Evolutionary conservation across 352 stramenopile genomes (phyloP).

Genomic region (Pythium plurisporium): DNA sequence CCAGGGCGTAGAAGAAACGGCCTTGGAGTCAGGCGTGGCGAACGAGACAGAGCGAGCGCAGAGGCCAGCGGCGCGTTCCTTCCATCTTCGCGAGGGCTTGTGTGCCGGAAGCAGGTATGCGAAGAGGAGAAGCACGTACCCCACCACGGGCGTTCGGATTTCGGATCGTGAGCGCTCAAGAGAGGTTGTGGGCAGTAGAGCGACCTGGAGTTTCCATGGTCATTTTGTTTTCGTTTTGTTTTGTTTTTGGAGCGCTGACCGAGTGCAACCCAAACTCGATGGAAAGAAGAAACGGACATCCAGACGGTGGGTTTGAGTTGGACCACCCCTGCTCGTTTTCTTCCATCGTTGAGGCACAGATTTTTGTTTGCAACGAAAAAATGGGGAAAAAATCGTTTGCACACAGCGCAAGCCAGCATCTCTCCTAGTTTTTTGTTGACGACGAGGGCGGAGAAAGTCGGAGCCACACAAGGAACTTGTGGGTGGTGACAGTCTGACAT

Average conservation of each 20-base stretch:
- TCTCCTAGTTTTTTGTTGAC: background rate
- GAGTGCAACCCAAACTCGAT: background rate
- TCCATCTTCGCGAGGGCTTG: constrained; percentile 6
- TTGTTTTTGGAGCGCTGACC: background rate
- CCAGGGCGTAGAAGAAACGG: constrained; percentile 11
- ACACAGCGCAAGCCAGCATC: no score
- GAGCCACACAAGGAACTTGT: background rate
- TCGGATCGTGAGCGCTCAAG: background rate
- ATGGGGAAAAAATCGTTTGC: background rate
- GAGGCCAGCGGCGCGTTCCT: constrained; percentile 13
- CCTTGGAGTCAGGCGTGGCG: constrained; percentile 3
- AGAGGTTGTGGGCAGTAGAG: background rate
- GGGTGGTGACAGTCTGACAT: no score
- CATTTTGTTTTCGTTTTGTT: no score
- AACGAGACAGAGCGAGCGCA: constrained; percentile 13
- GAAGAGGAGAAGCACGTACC: constrained; percentile 24
- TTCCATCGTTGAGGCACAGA: constrained; percentile 1
- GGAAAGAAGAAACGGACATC: constrained; percentile 11
- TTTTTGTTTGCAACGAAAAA: background rate
- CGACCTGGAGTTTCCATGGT: constrained; percentile 17
- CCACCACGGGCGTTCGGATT: constrained; percentile 2
- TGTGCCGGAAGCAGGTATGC: background rate
- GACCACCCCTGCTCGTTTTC: background rate
- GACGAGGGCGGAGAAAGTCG: background rate
- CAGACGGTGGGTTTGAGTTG: constrained; percentile 8